phyloP scores from a whole-genome alignment of 306 rosid species.

The Castanea crenata region DNA sequence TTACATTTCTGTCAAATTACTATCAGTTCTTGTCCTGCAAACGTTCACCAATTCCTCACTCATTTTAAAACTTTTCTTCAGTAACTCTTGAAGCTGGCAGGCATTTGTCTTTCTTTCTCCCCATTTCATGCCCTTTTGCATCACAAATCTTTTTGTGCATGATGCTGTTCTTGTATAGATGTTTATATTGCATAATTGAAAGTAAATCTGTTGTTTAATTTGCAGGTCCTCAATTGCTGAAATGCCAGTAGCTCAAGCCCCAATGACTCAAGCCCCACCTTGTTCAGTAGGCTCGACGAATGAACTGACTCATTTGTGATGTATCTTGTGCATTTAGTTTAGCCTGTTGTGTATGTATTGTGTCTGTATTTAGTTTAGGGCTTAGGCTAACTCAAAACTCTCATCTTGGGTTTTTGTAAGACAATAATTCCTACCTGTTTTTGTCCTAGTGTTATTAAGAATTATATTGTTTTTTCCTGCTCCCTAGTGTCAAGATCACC shows the following conservation, averaged over 20 bases:
- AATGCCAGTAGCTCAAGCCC: not conserved
- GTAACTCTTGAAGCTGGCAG: too few relatives aligned
- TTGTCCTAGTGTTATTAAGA: too few relatives aligned
- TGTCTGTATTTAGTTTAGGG: too few relatives aligned
- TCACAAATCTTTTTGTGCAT: not conserved
- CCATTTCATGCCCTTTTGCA: too few relatives aligned
- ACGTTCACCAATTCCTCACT: too few relatives aligned
- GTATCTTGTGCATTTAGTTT: not conserved
- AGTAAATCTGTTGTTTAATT: not conserved
- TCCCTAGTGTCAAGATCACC: too few relatives aligned
- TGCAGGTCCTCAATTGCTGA: slow-evolving; percentile 29
- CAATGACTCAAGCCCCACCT: not conserved
- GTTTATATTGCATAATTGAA: slow-evolving; percentile 2
- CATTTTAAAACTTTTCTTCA: too few relatives aligned
- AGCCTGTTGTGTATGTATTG: too few relatives aligned
- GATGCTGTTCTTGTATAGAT: not conserved
- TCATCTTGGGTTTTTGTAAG: not conserved
- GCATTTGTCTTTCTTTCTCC: too few relatives aligned
- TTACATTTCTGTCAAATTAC: too few relatives aligned
- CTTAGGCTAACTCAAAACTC: not conserved
- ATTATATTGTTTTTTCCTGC: too few relatives aligned
- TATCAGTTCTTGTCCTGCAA: too few relatives aligned
- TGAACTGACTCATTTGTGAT: not conserved
- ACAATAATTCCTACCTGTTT: not conserved
- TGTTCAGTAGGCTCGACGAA: slow-evolving; percentile 26